A percentile compares a stretch with the other conserved stretches of the same genome.
phyloP scores from a whole-genome alignment of 331 rosid genomes.

The Telfairia occidentalis region DNA sequence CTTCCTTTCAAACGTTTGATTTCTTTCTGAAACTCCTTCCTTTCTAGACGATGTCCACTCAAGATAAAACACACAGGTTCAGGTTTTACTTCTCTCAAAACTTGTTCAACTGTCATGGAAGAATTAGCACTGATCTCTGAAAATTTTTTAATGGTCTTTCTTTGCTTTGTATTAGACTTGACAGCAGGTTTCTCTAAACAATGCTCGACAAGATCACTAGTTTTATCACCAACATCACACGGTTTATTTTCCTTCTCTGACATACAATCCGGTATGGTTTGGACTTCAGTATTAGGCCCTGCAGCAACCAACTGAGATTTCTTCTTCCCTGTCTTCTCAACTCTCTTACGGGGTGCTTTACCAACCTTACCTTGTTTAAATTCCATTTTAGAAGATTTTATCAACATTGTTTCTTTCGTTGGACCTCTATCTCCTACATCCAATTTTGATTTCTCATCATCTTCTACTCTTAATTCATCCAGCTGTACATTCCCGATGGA shows the following conservation, averaged over 20 bases:
- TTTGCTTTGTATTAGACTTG: slow-evolving; percentile 19
- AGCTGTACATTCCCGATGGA: slow-evolving; percentile 6
- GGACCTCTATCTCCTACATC: slow-evolving; percentile 20
- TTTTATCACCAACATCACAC: slow-evolving; percentile 20
- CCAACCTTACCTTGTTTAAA: slow-evolving; percentile 18
- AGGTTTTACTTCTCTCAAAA: slow-evolving; percentile 16
- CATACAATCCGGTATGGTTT: slow-evolving; percentile 15
- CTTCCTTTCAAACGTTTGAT: slow-evolving; percentile 67
- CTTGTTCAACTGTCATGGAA: slow-evolving; percentile 22
- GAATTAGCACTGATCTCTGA: slow-evolving; percentile 20
- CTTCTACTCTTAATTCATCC: slow-evolving; percentile 22
- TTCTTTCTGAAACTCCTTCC: slow-evolving; percentile 69
- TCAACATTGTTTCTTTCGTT: slow-evolving; percentile 26
- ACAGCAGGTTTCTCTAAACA: slow-evolving; percentile 15
- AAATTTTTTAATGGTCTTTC: slow-evolving; percentile 24
- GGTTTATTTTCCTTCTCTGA: slow-evolving; percentile 70
- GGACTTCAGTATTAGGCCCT: slow-evolving; percentile 21
- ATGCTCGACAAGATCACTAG: slow-evolving; percentile 13
- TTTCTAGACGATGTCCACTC: slow-evolving; percentile 59
- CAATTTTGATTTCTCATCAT: slow-evolving; percentile 18
- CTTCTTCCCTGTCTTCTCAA: slow-evolving; percentile 21
- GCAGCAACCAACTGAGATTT: slow-evolving; percentile 19
- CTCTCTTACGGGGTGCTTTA: slow-evolving; percentile 22
- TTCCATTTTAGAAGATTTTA: slow-evolving; percentile 15
- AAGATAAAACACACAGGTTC: slow-evolving; percentile 56